A percentile compares a stretch with the other conserved stretches of the same genome.
Evolutionary conservation across 805 yeast species (phyloP).

Genomic region (Suhomyces xylopsoci): DNA sequence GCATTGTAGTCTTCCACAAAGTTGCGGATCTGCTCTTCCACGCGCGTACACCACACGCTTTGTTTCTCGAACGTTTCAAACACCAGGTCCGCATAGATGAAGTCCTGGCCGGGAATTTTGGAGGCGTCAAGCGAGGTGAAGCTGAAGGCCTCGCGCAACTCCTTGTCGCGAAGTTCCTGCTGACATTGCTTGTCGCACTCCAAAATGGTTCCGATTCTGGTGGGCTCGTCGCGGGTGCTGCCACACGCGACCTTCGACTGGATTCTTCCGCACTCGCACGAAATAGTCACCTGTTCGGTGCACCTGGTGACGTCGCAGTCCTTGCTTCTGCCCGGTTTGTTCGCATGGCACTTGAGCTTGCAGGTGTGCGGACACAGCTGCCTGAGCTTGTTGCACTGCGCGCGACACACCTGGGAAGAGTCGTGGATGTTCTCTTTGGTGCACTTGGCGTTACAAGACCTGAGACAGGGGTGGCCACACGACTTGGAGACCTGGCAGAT

Average conservation of each 20-base stretch:
- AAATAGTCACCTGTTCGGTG: conserved; percentile 44
- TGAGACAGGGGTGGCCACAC: conserved; percentile 49
- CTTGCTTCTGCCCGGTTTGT: conserved; percentile 27
- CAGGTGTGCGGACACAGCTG: conserved; percentile 68
- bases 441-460: conserved; percentile 60
- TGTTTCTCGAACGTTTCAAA: conserved; percentile 53
- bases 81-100: conserved; percentile 46
- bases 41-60: conserved; percentile 61
- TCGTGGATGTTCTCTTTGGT: conserved; percentile 57
- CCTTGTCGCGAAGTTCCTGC: conserved; percentile 53
- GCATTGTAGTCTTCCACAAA: conserved; percentile 42
- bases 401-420: conserved; percentile 46
- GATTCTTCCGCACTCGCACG: conserved; percentile 66
- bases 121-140: conserved; percentile 13
- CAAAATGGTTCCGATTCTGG: conserved; percentile 37
- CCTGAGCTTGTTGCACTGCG: conserved; percentile 53
- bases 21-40: conserved; percentile 51
- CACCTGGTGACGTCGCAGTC: conserved; percentile 56
- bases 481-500: conserved; percentile 29
- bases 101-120: conserved; percentile 12
- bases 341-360: conserved; percentile 59
- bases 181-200: conserved; percentile 74
- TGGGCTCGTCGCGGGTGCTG: conserved; percentile 35
- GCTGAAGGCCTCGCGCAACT: conserved; percentile 61
- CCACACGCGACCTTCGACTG: conserved; percentile 53